phyloP scores from a whole-genome alignment of 257 asterid species.

The Petrea volubilis region DNA sequence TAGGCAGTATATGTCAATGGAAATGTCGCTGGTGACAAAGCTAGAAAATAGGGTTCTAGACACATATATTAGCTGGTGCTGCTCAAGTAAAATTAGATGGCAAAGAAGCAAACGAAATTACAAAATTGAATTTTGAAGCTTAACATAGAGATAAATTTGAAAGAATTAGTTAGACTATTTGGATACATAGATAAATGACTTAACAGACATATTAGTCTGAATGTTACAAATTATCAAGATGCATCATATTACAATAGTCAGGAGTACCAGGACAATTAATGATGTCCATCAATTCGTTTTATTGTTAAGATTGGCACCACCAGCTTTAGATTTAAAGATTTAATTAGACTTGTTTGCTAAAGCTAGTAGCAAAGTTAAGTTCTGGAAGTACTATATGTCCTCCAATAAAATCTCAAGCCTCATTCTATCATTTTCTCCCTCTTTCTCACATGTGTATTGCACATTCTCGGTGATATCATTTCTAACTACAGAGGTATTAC shows the following conservation, averaged over 20 bases:
- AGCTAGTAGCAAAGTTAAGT: background rate
- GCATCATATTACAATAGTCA: background rate
- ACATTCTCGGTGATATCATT: background rate
- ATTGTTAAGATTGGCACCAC: background rate
- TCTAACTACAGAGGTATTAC: background rate
- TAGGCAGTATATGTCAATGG: background rate
- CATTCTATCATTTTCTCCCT: background rate
- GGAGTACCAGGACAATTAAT: background rate
- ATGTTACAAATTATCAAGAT: conserved; percentile 1
- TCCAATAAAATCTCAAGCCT: too few species aligned
- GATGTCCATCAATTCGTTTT: background rate
- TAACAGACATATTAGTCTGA: background rate
- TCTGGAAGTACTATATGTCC: background rate
- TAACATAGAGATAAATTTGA: background rate
- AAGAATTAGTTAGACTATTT: background rate
- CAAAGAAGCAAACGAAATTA: conserved; percentile 4
- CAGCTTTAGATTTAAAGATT: conserved; percentile 5
- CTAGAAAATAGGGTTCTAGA: background rate
- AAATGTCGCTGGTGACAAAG: background rate
- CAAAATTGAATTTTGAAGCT: background rate
- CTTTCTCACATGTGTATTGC: background rate
- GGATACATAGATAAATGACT: background rate
- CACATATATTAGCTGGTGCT: background rate
- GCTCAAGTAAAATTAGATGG: background rate
- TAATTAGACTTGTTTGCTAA: background rate